These are phyloP conservation scores for Ilyonectria robusta DNA, from an alignment of 2,329 filamentous ascomycete genomes.

Conservation along the genomic window DNA sequence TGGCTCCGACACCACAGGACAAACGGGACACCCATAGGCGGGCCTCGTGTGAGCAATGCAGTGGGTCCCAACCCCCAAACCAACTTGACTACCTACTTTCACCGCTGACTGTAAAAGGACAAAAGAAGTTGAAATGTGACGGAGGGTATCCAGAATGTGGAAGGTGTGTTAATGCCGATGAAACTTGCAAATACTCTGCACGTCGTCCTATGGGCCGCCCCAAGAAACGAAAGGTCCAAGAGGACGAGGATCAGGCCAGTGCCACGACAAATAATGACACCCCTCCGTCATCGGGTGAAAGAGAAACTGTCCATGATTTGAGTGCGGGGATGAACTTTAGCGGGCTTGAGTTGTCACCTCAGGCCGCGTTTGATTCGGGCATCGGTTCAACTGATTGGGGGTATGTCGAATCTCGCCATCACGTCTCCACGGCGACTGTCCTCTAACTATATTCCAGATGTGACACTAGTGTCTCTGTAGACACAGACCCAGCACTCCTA, in stretches of 20 bases:
- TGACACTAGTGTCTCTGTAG: constrained; percentile 31
- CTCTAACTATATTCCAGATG: constrained; percentile 34
- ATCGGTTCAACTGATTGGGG: constrained; percentile 30
- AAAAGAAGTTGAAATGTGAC: constrained; percentile 48
- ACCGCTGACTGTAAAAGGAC: constrained; percentile 35
- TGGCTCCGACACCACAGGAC: constrained; percentile 33
- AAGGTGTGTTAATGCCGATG: constrained; percentile 33
- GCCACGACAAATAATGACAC: constrained; percentile 20
- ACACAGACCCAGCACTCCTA: constrained; percentile 26
- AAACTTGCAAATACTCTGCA: constrained; percentile 42
- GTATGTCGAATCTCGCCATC: constrained; percentile 18
- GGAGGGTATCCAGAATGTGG: constrained; percentile 41
- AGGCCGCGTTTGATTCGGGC: constrained; percentile 24
- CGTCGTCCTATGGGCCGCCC: constrained; percentile 46
- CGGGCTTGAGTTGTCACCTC: constrained; percentile 33
- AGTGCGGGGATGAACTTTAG: constrained; percentile 25
- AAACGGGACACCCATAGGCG: constrained; percentile 39
- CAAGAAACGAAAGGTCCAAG: constrained; percentile 41
- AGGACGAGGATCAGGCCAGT: constrained; percentile 18
- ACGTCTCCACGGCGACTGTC: not conserved
- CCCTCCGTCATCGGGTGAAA: constrained; percentile 25
- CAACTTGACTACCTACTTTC: not conserved
- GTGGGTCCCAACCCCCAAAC: constrained; percentile 26
- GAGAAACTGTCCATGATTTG: constrained; percentile 24
- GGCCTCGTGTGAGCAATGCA: constrained; percentile 48